Evolutionary conservation across 2,329 filamentous ascomycete genomes (phyloP).

Genomic region (Colletotrichum melonis): DNA sequence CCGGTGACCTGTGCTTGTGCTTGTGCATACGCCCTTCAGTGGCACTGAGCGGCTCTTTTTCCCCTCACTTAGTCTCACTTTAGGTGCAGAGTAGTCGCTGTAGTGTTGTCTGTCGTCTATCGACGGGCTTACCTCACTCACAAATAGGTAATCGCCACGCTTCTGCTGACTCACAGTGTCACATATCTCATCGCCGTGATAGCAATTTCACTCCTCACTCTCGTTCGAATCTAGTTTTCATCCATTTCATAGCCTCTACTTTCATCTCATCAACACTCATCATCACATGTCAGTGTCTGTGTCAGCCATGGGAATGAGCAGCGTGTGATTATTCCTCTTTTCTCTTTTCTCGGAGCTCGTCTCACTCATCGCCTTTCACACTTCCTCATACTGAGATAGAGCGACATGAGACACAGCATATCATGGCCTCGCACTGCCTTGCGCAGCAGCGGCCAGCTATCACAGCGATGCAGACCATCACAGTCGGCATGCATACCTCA

Average conservation of each 20-base stretch:
- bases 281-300: neutral
- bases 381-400: neutral
- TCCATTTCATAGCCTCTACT: neutral
- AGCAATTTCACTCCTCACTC: slow-evolving; percentile 7
- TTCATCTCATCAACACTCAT: neutral
- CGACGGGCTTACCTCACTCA: neutral
- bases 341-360: slow-evolving; percentile 1
- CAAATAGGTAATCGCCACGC: slow-evolving; percentile 31
- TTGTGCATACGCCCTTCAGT: slow-evolving; percentile 11
- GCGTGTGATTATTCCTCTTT: neutral
- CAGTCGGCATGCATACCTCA: neutral
- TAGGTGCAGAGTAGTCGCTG: neutral
- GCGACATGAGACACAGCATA: slow-evolving; percentile 26
- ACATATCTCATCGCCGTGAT: slow-evolving; percentile 19
- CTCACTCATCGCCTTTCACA: neutral
- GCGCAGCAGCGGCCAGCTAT: slow-evolving; percentile 8
- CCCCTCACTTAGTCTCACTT: neutral
- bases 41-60: neutral
- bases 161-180: slow-evolving; percentile 27
- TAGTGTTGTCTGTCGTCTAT: neutral
- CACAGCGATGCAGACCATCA: neutral
- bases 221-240: neutral
- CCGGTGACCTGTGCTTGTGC: slow-evolving; percentile 23
- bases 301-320: slow-evolving; percentile 6
- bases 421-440: slow-evolving; percentile 2